Percentiles rank a stretch among this genome's conserved stretches.
phyloP scores from a whole-genome alignment of 306 rosid genomes.

The Vigna trinervia region DNA sequence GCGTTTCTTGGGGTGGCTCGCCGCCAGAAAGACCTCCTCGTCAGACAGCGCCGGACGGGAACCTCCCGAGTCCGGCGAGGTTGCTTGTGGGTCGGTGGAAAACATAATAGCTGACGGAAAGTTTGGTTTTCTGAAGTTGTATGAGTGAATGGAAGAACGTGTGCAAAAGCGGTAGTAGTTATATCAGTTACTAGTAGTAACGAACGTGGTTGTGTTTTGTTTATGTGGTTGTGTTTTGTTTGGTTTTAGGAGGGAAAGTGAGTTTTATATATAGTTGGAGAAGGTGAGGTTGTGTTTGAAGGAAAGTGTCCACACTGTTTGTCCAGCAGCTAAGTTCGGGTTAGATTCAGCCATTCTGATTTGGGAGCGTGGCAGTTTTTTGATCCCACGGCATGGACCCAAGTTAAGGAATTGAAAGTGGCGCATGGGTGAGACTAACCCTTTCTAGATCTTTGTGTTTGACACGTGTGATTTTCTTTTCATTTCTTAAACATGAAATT shows the following conservation, averaged over 20 bases:
- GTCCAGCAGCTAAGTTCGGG: conserved; percentile 59
- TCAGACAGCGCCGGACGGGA: conserved; percentile 45
- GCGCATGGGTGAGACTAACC: not conserved
- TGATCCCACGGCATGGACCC: conserved; percentile 45
- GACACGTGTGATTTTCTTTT: conserved; percentile 17
- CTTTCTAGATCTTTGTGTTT: not conserved
- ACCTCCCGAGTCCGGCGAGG: conserved; percentile 44
- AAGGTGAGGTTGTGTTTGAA: conserved; percentile 25
- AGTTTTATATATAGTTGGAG: not conserved
- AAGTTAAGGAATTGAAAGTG: conserved; percentile 41
- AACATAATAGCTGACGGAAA: conserved; percentile 46
- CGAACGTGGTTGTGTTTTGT: not conserved
- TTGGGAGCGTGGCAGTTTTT: not conserved
- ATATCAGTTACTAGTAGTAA: not conserved
- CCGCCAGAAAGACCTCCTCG: conserved; percentile 65
- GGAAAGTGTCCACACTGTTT: conserved; percentile 40
- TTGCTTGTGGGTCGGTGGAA: conserved; percentile 11
- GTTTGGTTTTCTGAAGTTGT: conserved; percentile 1
- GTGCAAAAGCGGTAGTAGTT: conserved; percentile 27
- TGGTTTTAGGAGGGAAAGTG: conserved; percentile 42
- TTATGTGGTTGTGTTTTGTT: not conserved
- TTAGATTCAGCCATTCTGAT: not conserved
- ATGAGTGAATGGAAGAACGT: not conserved
- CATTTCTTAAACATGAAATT: conserved; percentile 1
- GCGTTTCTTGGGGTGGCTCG: conserved; percentile 72